These are phyloP conservation scores for Cordyceps tenuipes DNA, from an alignment of 2,329 filamentous ascomycete species.

Conservation along the genomic window DNA sequence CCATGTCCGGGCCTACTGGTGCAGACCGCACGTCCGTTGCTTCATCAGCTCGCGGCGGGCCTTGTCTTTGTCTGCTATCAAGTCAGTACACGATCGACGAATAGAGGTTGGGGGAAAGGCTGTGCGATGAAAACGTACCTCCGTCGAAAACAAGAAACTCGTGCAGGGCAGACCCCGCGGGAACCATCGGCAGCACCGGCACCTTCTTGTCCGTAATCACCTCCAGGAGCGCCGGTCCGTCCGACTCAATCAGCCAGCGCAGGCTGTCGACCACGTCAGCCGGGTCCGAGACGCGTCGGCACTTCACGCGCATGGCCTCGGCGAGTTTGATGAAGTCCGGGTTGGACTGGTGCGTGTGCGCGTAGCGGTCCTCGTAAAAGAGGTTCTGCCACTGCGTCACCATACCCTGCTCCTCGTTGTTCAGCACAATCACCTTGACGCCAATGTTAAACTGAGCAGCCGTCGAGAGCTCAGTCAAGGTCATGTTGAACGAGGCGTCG, in stretches of 20 bases:
- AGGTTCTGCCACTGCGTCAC: conserved; percentile 94
- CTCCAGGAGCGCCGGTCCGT: conserved; percentile 89
- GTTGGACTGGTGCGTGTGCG: conserved; percentile 85
- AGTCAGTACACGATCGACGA: conserved; percentile 24
- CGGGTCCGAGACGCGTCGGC: conserved; percentile 61
- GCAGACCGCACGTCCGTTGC: conserved; percentile 48
- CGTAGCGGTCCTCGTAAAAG: conserved; percentile 83
- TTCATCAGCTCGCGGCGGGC: conserved; percentile 59
- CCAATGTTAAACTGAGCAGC: conserved; percentile 94
- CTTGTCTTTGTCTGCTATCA: conserved; percentile 53
- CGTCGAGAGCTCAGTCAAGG: conserved; percentile 86
- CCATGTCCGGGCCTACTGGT: conserved; percentile 18
- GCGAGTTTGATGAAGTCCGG: conserved; percentile 87
- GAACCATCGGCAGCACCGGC: conserved; percentile 96
- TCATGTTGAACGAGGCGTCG: conserved; percentile 99
- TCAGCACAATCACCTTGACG: conserved; percentile 87
- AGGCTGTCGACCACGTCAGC: conserved; percentile 70
- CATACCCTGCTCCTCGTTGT: conserved; percentile 97
- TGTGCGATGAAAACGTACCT: conserved; percentile 19
- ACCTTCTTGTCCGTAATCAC: conserved; percentile 87
- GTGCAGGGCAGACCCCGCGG: conserved; percentile 75
- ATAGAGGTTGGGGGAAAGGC: too few species aligned
- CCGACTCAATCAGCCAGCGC: conserved; percentile 79
- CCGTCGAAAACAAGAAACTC: conserved; percentile 61
- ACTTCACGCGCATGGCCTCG: conserved; percentile 82